Base-by-base conservation (phyloP, 208 protist species). In the Eutreptiella sp. region DNA sequence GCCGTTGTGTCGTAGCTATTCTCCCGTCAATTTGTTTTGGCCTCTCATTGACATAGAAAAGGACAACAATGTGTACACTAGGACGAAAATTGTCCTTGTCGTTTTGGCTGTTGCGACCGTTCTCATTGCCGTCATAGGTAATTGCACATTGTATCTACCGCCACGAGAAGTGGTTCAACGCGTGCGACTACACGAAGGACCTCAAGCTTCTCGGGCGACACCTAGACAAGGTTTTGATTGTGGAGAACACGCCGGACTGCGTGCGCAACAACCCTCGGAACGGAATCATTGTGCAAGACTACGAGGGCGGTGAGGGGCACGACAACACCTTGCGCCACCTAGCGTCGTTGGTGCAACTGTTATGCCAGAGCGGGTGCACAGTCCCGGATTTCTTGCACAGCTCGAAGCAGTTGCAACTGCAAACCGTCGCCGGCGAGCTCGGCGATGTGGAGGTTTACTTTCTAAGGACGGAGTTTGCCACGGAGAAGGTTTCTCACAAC, bases 131-230 rank as follows among this genome's bases (percentile, higher is more conserved):
- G n/a, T n/a, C n/a, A n/a, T n/a, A n/a, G n/a, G n/a, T n/a, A n/a
- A n/a, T n/a, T n/a, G n/a, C n/a, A n/a, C n/a, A n/a, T n/a, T n/a
- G n/a, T n/a, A 82, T 93, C 39, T 90, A 77, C 70, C 79, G 87
- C 53, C 85, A 79, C 58, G 68, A 78, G 39, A n/a, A 80, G 38
- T 93, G 87, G 87, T 93, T 93, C 46, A 93, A 84, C 1, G 80
- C 89, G 76, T 80, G 79, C 1, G 50, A 50, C 16, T 64, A 64
- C 53, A 74, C 81, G 19, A 64, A 64, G 43, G 58, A 64, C 46
- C 24, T 64, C 19, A 63, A 16, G 29, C 59, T 47, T 43, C 53
- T 64, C 9, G 58, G 58, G 9, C 46, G 58, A 7, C n/a, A 62
- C 53, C 24, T 64, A 27, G 53, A 64, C 28, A 9, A 62, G 9